These are phyloP conservation scores for Chlamydomonas eustigma DNA, from an alignment of 139 green algal species.

Conservation along the genomic window DNA sequence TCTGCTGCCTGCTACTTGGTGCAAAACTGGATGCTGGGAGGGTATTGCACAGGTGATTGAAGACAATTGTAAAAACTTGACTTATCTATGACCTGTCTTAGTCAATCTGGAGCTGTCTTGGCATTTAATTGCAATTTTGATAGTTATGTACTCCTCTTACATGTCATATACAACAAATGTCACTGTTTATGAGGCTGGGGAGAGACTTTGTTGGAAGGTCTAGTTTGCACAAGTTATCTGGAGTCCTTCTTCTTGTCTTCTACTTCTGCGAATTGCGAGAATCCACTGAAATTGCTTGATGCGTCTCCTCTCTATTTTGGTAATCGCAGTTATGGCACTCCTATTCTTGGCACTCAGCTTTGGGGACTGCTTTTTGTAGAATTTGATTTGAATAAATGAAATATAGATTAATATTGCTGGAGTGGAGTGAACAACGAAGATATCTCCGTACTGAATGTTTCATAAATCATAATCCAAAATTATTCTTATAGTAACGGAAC, in stretches of 20 bases:
- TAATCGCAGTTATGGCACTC: conserved; percentile 10
- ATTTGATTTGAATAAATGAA: no score
- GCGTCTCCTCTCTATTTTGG: background rate
- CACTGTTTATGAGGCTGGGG: background rate
- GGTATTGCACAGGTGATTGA: conserved; percentile 2
- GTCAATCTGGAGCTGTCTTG: no score
- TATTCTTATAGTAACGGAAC: no score
- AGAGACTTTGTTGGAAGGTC: background rate
- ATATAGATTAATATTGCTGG: no score
- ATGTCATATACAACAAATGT: background rate
- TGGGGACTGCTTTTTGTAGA: conserved; percentile 14
- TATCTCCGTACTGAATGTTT: no score
- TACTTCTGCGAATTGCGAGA: background rate
- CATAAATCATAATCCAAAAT: no score
- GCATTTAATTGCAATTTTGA: no score
- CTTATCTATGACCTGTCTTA: no score
- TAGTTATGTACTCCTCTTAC: no score
- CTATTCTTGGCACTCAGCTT: conserved; percentile 17
- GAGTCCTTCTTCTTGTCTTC: background rate
- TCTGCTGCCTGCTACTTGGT: background rate
- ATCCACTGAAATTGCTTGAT: background rate
- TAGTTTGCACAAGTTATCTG: background rate
- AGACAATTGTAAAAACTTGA: background rate
- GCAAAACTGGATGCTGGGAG: conserved; percentile 7
- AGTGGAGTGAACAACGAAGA: no score